These are phyloP conservation scores for Noccaea caerulescens DNA, from an alignment of 345 rosid species.

Conservation along the genomic window DNA sequence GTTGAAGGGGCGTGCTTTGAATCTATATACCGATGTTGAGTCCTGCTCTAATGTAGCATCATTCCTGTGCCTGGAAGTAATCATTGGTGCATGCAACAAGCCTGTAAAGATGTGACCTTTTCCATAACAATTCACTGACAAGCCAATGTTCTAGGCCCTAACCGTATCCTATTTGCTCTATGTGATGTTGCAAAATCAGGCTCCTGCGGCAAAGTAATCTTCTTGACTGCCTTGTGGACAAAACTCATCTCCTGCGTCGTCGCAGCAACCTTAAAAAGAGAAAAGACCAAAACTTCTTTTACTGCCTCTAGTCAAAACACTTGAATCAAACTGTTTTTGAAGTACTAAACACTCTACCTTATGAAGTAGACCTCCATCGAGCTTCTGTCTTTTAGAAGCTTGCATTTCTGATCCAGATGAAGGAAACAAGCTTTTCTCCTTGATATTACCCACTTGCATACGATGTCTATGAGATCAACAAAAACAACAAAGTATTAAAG, in stretches of 20 bases:
- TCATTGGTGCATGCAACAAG: constrained; percentile 18
- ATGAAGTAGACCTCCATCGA: constrained; percentile 77
- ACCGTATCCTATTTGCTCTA: constrained; percentile 84
- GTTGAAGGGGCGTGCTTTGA: constrained; percentile 94
- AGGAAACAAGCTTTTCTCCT: constrained; percentile 52
- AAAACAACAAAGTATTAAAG: not conserved
- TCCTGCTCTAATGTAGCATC: constrained; percentile 50
- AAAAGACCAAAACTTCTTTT: constrained; percentile 16
- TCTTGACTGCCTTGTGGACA: constrained; percentile 78
- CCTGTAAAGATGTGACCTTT: constrained; percentile 15
- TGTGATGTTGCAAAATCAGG: constrained; percentile 89
- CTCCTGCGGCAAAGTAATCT: constrained; percentile 84
- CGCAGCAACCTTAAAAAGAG: constrained; percentile 61
- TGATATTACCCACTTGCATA: constrained; percentile 41
- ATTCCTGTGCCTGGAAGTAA: constrained; percentile 65
- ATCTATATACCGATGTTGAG: constrained; percentile 51
- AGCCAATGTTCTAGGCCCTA: constrained; percentile 27
- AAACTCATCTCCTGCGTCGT: constrained; percentile 59
- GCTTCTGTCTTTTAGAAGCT: constrained; percentile 94
- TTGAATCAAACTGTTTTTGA: not conserved
- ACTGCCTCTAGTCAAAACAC: not conserved
- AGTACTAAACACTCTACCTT: constrained; percentile 56
- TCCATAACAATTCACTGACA: not conserved
- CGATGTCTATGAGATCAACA: constrained; percentile 35
- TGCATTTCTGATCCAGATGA: constrained; percentile 70